These are phyloP conservation scores for Lasiosphaeria ovina DNA, from an alignment of 495 filamentous ascomycete genomes.

Conservation along the genomic window DNA sequence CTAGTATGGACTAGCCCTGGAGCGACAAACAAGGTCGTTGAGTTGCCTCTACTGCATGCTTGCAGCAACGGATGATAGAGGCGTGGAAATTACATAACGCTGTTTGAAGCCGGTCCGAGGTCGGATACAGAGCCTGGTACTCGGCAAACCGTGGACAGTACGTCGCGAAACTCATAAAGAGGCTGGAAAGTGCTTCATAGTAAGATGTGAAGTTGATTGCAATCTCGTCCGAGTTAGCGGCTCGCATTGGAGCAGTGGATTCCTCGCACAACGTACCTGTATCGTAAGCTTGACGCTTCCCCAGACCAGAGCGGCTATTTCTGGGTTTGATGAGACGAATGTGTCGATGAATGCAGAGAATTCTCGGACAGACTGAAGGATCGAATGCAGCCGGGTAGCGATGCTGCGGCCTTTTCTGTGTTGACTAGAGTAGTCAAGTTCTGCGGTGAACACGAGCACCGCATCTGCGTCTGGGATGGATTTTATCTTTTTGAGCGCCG, in stretches of 20 bases:
- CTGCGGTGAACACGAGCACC: slow-evolving; percentile 1
- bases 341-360: slow-evolving; percentile 2
- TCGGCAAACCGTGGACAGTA: slow-evolving; percentile 4
- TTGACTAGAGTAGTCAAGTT: neutral
- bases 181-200: neutral
- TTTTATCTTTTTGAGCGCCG: slow-evolving; percentile 1
- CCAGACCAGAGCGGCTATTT: slow-evolving; percentile 2
- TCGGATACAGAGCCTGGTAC: slow-evolving; percentile 2
- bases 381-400: slow-evolving; percentile 1
- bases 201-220: slow-evolving; percentile 4
- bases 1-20: neutral
- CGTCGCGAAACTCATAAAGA: neutral
- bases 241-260: neutral
- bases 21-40: slow-evolving; percentile 2
- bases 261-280: neutral
- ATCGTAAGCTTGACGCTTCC: slow-evolving; percentile 7
- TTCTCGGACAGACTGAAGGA: slow-evolving; percentile 4
- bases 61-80: slow-evolving; percentile 5
- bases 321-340: slow-evolving; percentile 2
- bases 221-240: neutral
- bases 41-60: slow-evolving; percentile 1
- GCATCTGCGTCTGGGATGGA: neutral
- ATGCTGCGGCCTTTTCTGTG: slow-evolving; percentile 4
- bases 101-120: slow-evolving; percentile 3
- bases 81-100: slow-evolving; percentile 1